These are phyloP conservation scores for Picea glauca DNA, from an alignment of 75 land plant genomes.

Conservation along the genomic window DNA sequence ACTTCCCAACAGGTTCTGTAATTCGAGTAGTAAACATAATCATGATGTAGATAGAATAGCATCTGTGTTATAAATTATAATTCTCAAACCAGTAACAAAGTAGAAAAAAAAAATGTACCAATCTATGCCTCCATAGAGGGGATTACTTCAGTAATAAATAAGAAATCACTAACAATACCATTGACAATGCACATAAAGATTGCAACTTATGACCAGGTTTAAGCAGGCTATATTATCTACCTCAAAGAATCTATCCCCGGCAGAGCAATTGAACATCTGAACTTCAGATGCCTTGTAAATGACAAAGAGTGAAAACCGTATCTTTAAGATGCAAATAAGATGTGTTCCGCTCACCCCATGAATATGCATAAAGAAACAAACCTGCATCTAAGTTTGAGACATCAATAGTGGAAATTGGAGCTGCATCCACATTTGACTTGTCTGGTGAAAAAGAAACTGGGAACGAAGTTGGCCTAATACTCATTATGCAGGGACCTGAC, in stretches of 20 bases:
- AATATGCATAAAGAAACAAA: conserved; percentile 20
- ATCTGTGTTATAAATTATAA: no score
- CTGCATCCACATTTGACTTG: conserved; percentile 25
- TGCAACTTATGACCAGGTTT: no score
- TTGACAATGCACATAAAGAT: background rate
- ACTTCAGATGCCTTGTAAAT: background rate
- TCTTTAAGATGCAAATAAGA: background rate
- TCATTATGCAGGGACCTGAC: conserved; percentile 73
- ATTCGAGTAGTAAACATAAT: background rate
- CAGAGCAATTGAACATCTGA: background rate
- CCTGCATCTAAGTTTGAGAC: conserved; percentile 73
- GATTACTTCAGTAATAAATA: background rate
- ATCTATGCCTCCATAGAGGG: background rate
- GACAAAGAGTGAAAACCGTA: background rate
- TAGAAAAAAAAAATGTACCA: background rate
- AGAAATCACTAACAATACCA: background rate
- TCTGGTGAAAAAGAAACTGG: conserved; percentile 19
- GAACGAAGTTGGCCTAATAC: conserved; percentile 84
- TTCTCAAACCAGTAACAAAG: background rate
- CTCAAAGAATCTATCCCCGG: background rate
- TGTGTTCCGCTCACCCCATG: background rate
- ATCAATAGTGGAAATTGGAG: conserved; percentile 67
- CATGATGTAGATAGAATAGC: no score
- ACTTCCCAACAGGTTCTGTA: conserved; percentile 54
- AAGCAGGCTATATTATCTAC: no score